Conservation (phyloP, 805 yeast species). For the Metschnikowia rubicola region DNA sequence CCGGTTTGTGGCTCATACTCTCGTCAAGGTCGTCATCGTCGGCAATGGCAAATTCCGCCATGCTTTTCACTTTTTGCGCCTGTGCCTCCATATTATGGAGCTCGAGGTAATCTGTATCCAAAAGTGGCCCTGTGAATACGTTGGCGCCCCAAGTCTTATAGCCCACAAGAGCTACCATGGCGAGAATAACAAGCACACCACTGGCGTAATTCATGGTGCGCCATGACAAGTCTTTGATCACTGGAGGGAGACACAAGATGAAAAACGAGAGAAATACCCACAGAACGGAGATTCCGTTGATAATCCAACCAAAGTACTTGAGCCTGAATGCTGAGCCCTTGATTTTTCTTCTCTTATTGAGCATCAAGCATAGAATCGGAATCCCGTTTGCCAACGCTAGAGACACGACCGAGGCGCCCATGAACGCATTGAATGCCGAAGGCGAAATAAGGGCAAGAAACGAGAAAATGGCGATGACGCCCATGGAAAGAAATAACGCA, state of each 20-base stretch:
- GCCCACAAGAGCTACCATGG: conserved; percentile 46
- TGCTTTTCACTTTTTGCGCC: conserved; percentile 7
- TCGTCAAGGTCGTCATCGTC: conserved; percentile 12
- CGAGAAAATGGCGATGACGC: conserved; percentile 57
- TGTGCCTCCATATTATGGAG: conserved; percentile 29
- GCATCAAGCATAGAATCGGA: conserved; percentile 62
- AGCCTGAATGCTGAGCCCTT: conserved; percentile 68
- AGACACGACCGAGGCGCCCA: conserved; percentile 77
- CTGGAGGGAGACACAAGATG: conserved; percentile 69
- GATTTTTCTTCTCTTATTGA: conserved; percentile 57
- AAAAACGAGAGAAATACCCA: conserved; percentile 61
- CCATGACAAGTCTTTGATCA: conserved; percentile 41
- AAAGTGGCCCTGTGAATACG: conserved; percentile 61
- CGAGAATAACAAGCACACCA: conserved; percentile 52
- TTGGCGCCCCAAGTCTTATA: conserved; percentile 60
- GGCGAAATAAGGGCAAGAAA: conserved; percentile 63
- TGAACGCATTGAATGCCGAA: conserved; percentile 78
- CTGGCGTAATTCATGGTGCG: conserved; percentile 59
- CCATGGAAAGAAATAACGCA: conserved; percentile 63
- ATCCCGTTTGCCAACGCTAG: conserved; percentile 73
- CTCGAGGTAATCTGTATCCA: conserved; percentile 44
- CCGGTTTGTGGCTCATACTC: not conserved
- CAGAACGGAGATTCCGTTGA: conserved; percentile 54
- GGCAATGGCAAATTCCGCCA: conserved; percentile 6
- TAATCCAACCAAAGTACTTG: conserved; percentile 58